phyloP scores from a whole-genome alignment of 768 basidiomycete genomes.

The Tulasnella calospora region DNA sequence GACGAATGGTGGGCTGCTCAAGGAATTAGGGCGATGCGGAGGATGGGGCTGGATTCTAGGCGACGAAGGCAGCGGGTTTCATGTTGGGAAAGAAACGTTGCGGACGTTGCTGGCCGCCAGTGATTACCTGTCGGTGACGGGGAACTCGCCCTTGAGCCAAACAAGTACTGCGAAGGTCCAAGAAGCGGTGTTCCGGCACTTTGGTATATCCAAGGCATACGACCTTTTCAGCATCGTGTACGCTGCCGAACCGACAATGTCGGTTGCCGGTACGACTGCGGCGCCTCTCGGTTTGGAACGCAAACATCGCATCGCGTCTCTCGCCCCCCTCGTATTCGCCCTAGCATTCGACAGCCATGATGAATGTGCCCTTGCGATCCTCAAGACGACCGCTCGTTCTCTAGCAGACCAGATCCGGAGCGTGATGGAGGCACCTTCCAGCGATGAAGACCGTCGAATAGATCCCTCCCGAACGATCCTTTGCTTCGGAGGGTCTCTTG shows the following conservation, averaged over 20 bases:
- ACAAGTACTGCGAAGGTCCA: constrained; percentile 45
- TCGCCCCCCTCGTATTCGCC: constrained; percentile 70
- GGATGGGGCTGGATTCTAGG: constrained; percentile 85
- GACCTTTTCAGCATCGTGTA: constrained; percentile 65
- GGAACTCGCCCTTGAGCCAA: constrained; percentile 36
- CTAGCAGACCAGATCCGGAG: constrained; percentile 58
- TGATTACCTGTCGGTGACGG: constrained; percentile 35
- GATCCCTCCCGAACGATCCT: constrained; percentile 51
- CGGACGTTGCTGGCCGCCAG: constrained; percentile 48
- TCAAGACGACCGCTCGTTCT: constrained; percentile 48
- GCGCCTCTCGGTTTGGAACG: constrained; percentile 40
- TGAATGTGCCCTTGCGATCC: constrained; percentile 56
- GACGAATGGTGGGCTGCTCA: constrained; percentile 35
- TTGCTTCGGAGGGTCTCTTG: constrained; percentile 76
- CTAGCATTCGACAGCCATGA: constrained; percentile 58
- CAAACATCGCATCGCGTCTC: constrained; percentile 70
- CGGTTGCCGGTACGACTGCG: constrained; percentile 33
- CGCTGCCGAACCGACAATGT: constrained; percentile 49
- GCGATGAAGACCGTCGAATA: neutral
- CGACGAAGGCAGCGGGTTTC: constrained; percentile 78
- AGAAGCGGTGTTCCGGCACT: constrained; percentile 36
- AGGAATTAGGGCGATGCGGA: constrained; percentile 64
- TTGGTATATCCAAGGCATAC: constrained; percentile 52
- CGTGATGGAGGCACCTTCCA: constrained; percentile 38
- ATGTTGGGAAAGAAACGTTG: constrained; percentile 70